phyloP scores from a whole-genome alignment of 805 yeast genomes.

The Wickerhamomyces chambardii region DNA sequence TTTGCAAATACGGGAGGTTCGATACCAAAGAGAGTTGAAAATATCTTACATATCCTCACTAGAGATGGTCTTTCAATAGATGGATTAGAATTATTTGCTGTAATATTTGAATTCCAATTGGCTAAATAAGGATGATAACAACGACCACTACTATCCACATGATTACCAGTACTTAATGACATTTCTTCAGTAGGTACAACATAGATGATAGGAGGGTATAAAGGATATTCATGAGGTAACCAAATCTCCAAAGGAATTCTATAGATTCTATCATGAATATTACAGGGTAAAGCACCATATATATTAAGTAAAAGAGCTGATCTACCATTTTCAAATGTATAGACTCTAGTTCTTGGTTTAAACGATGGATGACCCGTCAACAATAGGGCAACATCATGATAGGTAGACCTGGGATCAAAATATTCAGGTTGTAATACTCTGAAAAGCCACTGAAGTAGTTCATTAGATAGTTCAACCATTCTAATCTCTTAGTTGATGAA shows the following conservation, averaged over 20 bases:
- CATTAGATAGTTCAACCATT: constrained; percentile 10
- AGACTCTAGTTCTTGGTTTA: constrained; percentile 61
- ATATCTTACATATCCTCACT: constrained; percentile 20
- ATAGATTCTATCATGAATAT: constrained; percentile 19
- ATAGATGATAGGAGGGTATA: constrained; percentile 55
- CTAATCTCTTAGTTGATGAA: no score
- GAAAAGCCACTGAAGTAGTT: constrained; percentile 47
- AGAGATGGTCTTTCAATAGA: constrained; percentile 17
- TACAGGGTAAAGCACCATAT: constrained; percentile 43
- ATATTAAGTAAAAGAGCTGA: constrained; percentile 54
- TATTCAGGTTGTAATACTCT: constrained; percentile 52
- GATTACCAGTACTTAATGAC: constrained; percentile 48
- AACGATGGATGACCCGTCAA: constrained; percentile 44
- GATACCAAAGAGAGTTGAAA: constrained; percentile 25
- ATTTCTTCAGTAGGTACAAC: constrained; percentile 43
- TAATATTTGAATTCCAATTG: constrained; percentile 37
- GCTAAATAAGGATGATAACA: constrained; percentile 62
- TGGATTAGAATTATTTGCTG: constrained; percentile 33
- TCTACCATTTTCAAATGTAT: constrained; percentile 47
- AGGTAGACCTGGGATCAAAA: constrained; percentile 43
- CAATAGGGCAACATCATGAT: constrained; percentile 51
- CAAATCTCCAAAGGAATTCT: constrained; percentile 62
- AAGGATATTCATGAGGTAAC: constrained; percentile 70
- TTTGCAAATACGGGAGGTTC: constrained; percentile 37
- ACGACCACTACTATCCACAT: constrained; percentile 62